A percentile compares a stretch with the other conserved stretches of the same genome.
These are phyloP conservation scores for Aspergillus glaucus DNA, from an alignment of 2,329 filamentous ascomycete genomes.

Conservation along the genomic window DNA sequence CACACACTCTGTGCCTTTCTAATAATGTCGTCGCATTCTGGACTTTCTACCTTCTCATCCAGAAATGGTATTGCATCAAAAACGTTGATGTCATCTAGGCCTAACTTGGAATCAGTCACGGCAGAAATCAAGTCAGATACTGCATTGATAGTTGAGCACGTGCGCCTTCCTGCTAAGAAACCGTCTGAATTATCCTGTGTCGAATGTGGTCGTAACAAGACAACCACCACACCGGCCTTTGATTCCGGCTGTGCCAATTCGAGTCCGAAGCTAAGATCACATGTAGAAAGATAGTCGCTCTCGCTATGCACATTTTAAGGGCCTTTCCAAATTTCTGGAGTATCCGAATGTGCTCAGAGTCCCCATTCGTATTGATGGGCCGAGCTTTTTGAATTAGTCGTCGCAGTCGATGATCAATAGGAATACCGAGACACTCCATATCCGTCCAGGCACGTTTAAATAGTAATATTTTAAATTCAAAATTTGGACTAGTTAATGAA, in stretches of 20 bases:
- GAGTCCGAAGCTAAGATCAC: conserved; percentile 1
- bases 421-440: conserved; percentile 4
- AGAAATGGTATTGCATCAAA: conserved; percentile 3
- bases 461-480: neutral
- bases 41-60: neutral
- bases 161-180: neutral
- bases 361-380: neutral
- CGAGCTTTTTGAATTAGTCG: neutral
- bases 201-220: conserved; percentile 1
- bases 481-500: neutral
- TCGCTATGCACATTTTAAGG: neutral
- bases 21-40: neutral
- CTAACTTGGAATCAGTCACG: neutral
- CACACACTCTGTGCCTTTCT: neutral
- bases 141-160: neutral
- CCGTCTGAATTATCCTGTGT: conserved; percentile 1
- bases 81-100: conserved; percentile 2
- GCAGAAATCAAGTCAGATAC: neutral
- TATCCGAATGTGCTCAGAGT: neutral
- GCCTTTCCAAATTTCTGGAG: neutral
- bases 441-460: neutral
- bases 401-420: conserved; percentile 1
- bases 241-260: conserved; percentile 2
- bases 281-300: neutral
- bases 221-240: conserved; percentile 1